A percentile compares a stretch with the other conserved stretches of the same genome.
Conservation (phyloP, 2,329 filamentous ascomycete species). For the Aureobasidium leucospermi region DNA sequence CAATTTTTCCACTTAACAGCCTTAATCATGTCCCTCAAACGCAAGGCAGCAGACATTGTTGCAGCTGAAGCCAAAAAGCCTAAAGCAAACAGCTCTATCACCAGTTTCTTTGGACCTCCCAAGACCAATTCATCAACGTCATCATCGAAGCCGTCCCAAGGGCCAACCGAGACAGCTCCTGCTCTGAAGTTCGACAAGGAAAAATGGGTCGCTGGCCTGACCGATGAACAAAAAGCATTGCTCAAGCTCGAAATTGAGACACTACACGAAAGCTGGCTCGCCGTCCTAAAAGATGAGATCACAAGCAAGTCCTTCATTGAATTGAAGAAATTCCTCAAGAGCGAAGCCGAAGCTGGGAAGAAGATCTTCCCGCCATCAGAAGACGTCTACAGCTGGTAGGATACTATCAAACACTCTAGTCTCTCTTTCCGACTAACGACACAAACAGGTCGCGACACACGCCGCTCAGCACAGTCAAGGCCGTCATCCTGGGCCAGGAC, state of each 20-base stretch:
- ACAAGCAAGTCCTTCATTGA: slow-evolving; percentile 71
- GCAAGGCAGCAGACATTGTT: slow-evolving; percentile 40
- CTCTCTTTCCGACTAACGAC: not conserved
- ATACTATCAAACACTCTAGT: not conserved
- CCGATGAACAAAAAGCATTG: slow-evolving; percentile 71
- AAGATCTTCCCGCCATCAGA: slow-evolving; percentile 81
- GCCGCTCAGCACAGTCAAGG: slow-evolving; percentile 79
- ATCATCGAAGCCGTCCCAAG: slow-evolving; percentile 27
- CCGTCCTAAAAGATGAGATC: slow-evolving; percentile 80
- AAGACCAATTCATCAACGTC: slow-evolving; percentile 37
- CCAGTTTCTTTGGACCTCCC: slow-evolving; percentile 76
- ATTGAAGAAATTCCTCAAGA: slow-evolving; percentile 78
- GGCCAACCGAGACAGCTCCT: slow-evolving; percentile 21
- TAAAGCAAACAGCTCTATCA: slow-evolving; percentile 66
- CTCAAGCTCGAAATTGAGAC: slow-evolving; percentile 88
- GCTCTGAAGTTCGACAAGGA: slow-evolving; percentile 70
- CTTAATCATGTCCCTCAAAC: slow-evolving; percentile 42
- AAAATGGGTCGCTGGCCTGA: slow-evolving; percentile 78
- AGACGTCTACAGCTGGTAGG: slow-evolving; percentile 90
- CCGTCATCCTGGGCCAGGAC: slow-evolving; percentile 91
- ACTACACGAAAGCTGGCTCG: slow-evolving; percentile 84
- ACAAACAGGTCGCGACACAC: slow-evolving; percentile 78
- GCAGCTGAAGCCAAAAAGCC: slow-evolving; percentile 43
- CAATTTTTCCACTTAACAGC: not conserved
- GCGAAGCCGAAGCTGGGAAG: slow-evolving; percentile 64